Conservation (phyloP, 2,329 filamentous ascomycete genomes). For the Venturia oleaginea region DNA sequence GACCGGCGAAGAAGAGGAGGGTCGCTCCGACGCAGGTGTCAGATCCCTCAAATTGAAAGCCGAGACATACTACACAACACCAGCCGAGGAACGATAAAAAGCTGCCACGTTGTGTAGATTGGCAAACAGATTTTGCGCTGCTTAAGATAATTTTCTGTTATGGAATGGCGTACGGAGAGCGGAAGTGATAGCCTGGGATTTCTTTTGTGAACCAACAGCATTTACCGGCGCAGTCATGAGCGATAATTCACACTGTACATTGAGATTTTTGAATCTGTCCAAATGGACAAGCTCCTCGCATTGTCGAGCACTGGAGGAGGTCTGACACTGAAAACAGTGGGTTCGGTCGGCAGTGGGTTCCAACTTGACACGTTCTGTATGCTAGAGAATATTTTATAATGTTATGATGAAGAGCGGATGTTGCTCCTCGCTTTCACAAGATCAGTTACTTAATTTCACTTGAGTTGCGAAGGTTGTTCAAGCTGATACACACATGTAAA, state of each 20-base stretch:
- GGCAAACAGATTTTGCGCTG: neutral
- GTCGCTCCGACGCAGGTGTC: slow-evolving; percentile 36
- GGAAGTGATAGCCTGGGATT: neutral
- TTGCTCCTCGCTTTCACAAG: neutral
- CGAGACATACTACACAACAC: neutral
- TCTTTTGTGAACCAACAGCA: slow-evolving; percentile 5
- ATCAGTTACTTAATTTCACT: neutral
- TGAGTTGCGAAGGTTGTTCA: neutral
- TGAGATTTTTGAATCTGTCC: neutral
- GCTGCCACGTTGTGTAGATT: neutral
- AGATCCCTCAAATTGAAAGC: neutral
- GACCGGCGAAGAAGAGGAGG: slow-evolving; percentile 34
- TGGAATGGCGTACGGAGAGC: neutral
- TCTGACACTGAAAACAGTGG: neutral
- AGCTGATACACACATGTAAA: neutral
- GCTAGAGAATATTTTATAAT: neutral
- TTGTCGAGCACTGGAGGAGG: neutral
- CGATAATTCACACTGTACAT: slow-evolving; percentile 2
- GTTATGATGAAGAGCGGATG: neutral
- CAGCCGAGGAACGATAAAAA: neutral
- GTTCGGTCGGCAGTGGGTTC: neutral
- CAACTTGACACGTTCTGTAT: neutral
- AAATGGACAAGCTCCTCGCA: neutral
- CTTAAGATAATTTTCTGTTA: neutral
- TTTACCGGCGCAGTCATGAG: slow-evolving; percentile 5